phyloP scores from a whole-genome alignment of 805 yeast genomes.

The Sugiyamaella qingdaonensis region DNA sequence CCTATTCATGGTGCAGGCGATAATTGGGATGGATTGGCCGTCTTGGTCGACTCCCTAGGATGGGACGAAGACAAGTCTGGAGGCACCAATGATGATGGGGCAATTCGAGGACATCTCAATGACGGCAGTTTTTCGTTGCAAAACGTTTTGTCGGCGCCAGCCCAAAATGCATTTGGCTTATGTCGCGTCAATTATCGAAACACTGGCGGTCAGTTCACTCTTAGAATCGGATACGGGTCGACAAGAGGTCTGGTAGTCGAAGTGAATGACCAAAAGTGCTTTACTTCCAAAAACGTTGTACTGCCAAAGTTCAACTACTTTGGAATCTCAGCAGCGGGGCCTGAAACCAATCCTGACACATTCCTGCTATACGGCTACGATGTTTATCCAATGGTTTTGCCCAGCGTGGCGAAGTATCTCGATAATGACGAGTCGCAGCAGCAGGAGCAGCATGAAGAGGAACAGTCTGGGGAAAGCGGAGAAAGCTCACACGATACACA shows the following conservation, averaged over 20 bases:
- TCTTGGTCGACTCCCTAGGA: slow-evolving; percentile 35
- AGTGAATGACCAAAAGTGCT: slow-evolving; percentile 37
- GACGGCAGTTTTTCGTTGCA: slow-evolving; percentile 33
- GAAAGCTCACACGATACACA: neutral
- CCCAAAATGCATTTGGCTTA: slow-evolving; percentile 32
- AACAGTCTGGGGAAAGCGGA: neutral
- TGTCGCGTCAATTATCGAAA: slow-evolving; percentile 36
- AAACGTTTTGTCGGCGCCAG: slow-evolving; percentile 21
- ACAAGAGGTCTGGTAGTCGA: slow-evolving; percentile 31
- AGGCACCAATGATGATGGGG: slow-evolving; percentile 20
- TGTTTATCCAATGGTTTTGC: slow-evolving; percentile 12
- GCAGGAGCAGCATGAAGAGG: neutral
- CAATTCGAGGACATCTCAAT: slow-evolving; percentile 38
- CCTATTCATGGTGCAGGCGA: slow-evolving; percentile 37
- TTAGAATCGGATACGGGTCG: slow-evolving; percentile 31
- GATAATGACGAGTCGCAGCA: neutral
- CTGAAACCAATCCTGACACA: slow-evolving; percentile 19
- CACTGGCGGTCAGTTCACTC: slow-evolving; percentile 28
- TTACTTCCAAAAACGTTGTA: slow-evolving; percentile 29
- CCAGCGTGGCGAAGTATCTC: neutral
- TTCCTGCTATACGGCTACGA: slow-evolving; percentile 19
- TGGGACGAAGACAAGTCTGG: slow-evolving; percentile 17
- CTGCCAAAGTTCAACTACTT: slow-evolving; percentile 32
- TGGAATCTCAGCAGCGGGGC: slow-evolving; percentile 33
- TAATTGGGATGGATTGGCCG: slow-evolving; percentile 38